phyloP scores from a whole-genome alignment of 768 basidiomycete genomes.

The Leccinum sublutescens region DNA sequence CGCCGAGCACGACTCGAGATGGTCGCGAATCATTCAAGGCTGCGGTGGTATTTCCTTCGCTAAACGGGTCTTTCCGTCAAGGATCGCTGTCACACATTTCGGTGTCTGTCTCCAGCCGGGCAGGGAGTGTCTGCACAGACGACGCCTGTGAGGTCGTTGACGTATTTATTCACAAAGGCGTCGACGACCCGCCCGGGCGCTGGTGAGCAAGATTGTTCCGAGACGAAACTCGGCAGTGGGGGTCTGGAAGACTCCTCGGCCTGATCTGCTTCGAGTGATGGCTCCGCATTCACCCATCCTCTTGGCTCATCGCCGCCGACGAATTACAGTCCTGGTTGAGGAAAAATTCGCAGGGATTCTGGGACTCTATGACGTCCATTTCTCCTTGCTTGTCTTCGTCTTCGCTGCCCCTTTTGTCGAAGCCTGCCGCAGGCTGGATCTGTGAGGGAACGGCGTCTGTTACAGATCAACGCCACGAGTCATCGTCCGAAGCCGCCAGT shows the following conservation, averaged over 20 bases:
- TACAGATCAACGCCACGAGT: background rate
- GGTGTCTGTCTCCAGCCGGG: background rate
- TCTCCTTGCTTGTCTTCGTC: too few species aligned
- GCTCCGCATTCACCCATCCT: constrained; percentile 1
- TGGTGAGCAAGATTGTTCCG: too few species aligned
- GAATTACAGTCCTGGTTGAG: constrained; percentile 12
- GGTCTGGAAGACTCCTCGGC: too few species aligned
- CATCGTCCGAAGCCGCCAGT: background rate
- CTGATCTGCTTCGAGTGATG: background rate
- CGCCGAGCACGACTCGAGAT: constrained; percentile 1
- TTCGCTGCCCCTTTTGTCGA: constrained; percentile 2
- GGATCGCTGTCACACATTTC: background rate
- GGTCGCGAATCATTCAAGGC: constrained; percentile 6
- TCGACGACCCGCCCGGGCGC: background rate
- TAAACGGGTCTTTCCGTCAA: constrained; percentile 25
- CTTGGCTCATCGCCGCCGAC: constrained; percentile 6
- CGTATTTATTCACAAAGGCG: background rate
- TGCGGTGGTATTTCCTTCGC: constrained; percentile 24
- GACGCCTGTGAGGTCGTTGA: constrained; percentile 10
- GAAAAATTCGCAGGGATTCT: constrained; percentile 5
- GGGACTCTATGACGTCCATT: too few species aligned
- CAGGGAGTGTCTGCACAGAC: constrained; percentile 10
- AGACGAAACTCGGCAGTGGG: background rate
- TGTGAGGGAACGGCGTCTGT: background rate
- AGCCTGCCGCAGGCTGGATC: background rate